A percentile compares a stretch with the other conserved stretches of the same genome.
Conservation (phyloP, 805 yeast species). For the Saturnispora silvae region DNA sequence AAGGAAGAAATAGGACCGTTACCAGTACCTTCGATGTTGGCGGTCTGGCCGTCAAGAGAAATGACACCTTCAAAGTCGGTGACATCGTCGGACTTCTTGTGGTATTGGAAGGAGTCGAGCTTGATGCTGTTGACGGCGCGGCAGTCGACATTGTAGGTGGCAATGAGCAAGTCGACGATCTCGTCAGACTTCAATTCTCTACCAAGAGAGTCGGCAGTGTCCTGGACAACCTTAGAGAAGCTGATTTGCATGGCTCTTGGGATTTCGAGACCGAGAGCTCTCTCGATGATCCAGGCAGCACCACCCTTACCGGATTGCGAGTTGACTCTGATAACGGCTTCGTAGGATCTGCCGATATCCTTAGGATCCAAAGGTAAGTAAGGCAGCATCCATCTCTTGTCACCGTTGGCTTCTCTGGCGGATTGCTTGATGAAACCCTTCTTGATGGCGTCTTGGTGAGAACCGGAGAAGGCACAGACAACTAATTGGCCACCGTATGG, state of each 20-base stretch:
- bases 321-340: slow-evolving; percentile 74
- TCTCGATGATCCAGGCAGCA: slow-evolving; percentile 71
- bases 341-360: slow-evolving; percentile 72
- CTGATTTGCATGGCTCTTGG: slow-evolving; percentile 64
- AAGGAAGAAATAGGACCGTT: slow-evolving; percentile 75
- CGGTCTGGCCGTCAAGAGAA: slow-evolving; percentile 25
- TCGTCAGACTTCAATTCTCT: slow-evolving; percentile 62
- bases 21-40: slow-evolving; percentile 45
- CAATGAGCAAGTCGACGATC: slow-evolving; percentile 46
- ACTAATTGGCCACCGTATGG: slow-evolving; percentile 76
- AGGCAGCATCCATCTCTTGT: slow-evolving; percentile 55
- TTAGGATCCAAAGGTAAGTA: slow-evolving; percentile 74
- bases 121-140: slow-evolving; percentile 25
- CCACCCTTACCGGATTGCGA: slow-evolving; percentile 88
- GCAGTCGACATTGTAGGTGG: slow-evolving; percentile 40
- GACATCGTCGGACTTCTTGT: slow-evolving; percentile 28
- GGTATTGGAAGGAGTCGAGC: slow-evolving; percentile 33
- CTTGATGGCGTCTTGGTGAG: slow-evolving; percentile 30
- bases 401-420: slow-evolving; percentile 37
- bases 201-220: slow-evolving; percentile 52
- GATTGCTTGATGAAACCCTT: slow-evolving; percentile 37
- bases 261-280: slow-evolving; percentile 60
- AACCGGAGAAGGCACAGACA: slow-evolving; percentile 68
- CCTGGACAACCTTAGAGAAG: slow-evolving; percentile 57
- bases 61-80: slow-evolving; percentile 35